Evolutionary conservation across 352 stramenopile species (phyloP), one percentile per base, ranked within the genome.

Genomic region (Phytophthora litchii): DNA sequence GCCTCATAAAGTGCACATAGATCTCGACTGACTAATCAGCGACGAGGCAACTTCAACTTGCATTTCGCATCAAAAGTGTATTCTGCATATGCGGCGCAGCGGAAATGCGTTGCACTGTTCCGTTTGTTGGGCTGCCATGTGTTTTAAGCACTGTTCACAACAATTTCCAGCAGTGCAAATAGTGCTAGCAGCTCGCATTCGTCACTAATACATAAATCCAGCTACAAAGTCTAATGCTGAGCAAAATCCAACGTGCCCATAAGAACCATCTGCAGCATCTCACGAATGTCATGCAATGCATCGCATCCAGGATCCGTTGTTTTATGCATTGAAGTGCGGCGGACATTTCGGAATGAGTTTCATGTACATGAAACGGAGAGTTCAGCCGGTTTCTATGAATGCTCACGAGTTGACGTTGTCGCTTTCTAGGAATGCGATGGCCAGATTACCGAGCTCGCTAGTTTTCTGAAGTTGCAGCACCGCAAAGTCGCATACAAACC

Each of bases 1-100:
- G 23, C 23, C 23, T 5, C 23, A 27, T 27, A 27, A 27, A 27
- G 23, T 27, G 23, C 23, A 27, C 23, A 27, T 27, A 27, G 5
- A 27, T 5, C 23, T 27, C 23, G 23, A 20, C 35, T 0, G 25
- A 38, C 47, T 47, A 53, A 59, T 64, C 38, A 48, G 32, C 19
- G 20, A 35, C 31, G 20, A 59, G 46, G 12, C 17, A 52, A 59
- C 38, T 59, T 58, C 56, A 64, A 57, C 37, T 41, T n/a, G n/a
- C n/a, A n/a, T n/a, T n/a, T n/a, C n/a, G n/a, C n/a, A n/a, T n/a
- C n/a, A n/a, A n/a, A n/a, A n/a, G n/a, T n/a, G n/a, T n/a, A n/a
- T n/a, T n/a, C n/a, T n/a, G n/a, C n/a, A n/a, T n/a, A n/a, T n/a
- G n/a, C n/a, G n/a, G n/a, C n/a, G n/a, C n/a, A n/a, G n/a, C n/a